A percentile compares a stretch with the other conserved stretches of the same genome.
phyloP scores from a whole-genome alignment of 192 early-diverging fungal species.

The Podila epigama region DNA sequence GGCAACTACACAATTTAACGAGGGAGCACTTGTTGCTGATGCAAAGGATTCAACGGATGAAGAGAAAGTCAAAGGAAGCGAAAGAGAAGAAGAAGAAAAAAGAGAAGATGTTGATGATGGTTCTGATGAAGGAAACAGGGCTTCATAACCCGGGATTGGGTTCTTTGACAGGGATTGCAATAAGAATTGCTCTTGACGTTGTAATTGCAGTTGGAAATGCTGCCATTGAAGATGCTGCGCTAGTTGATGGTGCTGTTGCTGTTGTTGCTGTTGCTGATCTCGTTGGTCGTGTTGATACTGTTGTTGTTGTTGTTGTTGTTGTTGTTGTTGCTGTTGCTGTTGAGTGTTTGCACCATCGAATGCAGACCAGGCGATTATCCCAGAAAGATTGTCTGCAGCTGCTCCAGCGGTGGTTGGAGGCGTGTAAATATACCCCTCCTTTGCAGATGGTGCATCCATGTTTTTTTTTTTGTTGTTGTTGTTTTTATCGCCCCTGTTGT shows the following conservation, averaged over 20 bases:
- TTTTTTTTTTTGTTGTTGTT: conserved; percentile 8
- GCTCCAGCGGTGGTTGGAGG: neutral
- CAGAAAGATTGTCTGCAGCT: neutral
- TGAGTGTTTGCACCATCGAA: neutral
- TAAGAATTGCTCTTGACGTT: no score
- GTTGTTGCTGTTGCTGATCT: neutral
- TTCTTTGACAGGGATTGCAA: no score
- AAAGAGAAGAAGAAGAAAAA: neutral
- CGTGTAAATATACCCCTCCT: conserved; percentile 12
- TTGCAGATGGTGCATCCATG: conserved; percentile 18
- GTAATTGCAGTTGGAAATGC: conserved; percentile 1
- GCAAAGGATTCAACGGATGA: neutral
- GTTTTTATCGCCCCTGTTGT: no score
- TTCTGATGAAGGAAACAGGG: neutral
- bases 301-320: conserved; percentile 1
- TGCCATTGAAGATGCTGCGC: neutral
- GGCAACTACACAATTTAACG: no score
- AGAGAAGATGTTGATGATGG: neutral
- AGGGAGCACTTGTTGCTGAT: no score
- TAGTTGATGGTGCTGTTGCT: neutral
- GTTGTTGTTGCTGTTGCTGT: conserved; percentile 2
- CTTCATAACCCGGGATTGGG: neutral
- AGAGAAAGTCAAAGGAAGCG: neutral
- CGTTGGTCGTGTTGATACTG: neutral
- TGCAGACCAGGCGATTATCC: conserved; percentile 20